Evolutionary conservation across 2,329 filamentous ascomycete species (phyloP), one percentile per base, ranked within the genome.

Genomic region (Curvularia spicifera): DNA sequence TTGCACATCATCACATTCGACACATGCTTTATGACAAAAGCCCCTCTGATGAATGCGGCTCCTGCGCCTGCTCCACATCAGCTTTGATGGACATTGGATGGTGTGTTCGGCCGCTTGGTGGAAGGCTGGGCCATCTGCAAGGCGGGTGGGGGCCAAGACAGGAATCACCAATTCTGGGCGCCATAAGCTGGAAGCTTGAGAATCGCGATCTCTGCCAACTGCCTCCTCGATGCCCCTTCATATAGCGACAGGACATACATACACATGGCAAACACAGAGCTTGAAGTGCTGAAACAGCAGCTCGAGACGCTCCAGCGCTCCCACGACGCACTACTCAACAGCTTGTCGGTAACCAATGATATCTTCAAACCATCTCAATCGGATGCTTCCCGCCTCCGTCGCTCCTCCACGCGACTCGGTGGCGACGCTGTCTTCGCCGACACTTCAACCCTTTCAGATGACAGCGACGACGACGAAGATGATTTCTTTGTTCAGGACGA

Each of bases 401-500:
- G 70, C 61, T 58, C 63, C 44, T 51, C 63, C 5, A 71, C 66
- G 13, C 65, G 65, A 44, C 64, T 65, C 26, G 64, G 71, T 26
- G 39, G 47, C n/a, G 66, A 71, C 59, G 61, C 69, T 24, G 66
- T 68, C 13, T 75, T 73, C 63, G 71, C 70, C 40, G 71, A 76
- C 46, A 67, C 68, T 24, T 76, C 74, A 24, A 74, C 74, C 8
- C 52, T 76, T 18, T 76, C 74, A 26, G 72, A 73, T 39, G 70
- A 72, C 55, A 75, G 67, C 49, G 74, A 70, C 57, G 71, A 75
- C 10, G 72, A 73, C 8, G 74, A 77, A 51, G 72, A 75, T 44
- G 72, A 73, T 7, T 75, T 66, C 56, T 76, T 74, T 45, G 75
- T 80, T 4, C 78, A 80, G 59, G 67, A 69, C 15, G 70, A 77